Evolutionary conservation across 2,329 filamentous ascomycete genomes (phyloP).

Genomic region (Gnomoniopsis smithogilvyi): DNA sequence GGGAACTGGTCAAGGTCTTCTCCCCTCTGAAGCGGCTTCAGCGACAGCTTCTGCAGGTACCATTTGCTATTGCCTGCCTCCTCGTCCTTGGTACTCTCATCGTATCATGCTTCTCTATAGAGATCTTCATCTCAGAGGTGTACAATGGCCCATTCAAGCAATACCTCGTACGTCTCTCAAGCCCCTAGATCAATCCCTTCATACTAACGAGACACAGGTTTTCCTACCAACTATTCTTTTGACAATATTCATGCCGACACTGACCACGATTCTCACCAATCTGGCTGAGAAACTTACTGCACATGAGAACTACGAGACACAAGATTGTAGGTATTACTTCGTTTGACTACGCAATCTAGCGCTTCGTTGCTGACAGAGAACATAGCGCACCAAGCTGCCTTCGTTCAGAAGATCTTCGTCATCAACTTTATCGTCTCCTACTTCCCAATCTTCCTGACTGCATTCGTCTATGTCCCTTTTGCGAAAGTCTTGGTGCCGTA

Average conservation of each 20-base stretch:
- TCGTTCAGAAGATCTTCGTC: constrained; percentile 91
- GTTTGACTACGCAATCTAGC: too few species aligned
- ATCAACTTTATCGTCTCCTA: constrained; percentile 97
- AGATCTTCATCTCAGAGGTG: constrained; percentile 93
- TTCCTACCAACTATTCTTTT: constrained; percentile 88
- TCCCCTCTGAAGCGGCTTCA: constrained; percentile 70
- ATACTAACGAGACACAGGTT: constrained; percentile 47
- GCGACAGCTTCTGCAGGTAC: constrained; percentile 76
- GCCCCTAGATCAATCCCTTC: neutral
- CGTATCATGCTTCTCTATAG: constrained; percentile 81
- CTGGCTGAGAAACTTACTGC: constrained; percentile 76
- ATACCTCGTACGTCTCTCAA: constrained; percentile 62
- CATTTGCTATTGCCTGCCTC: constrained; percentile 75
- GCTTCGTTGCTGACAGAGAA: constrained; percentile 19
- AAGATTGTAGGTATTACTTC: constrained; percentile 50
- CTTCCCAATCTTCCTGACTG: constrained; percentile 84
- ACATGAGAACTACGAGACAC: constrained; percentile 89
- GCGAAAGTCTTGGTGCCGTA: constrained; percentile 80
- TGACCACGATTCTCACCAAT: constrained; percentile 70
- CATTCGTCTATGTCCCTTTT: constrained; percentile 93
- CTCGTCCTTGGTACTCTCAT: constrained; percentile 77
- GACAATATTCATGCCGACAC: constrained; percentile 75
- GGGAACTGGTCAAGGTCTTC: constrained; percentile 74
- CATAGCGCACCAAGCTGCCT: constrained; percentile 71
- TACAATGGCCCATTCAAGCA: constrained; percentile 87